Evolutionary conservation across 202 grass and related monocot genomes (phyloP), one percentile per base, ranked within the genome.

Genomic region (Sporobolus alterniflorus): DNA sequence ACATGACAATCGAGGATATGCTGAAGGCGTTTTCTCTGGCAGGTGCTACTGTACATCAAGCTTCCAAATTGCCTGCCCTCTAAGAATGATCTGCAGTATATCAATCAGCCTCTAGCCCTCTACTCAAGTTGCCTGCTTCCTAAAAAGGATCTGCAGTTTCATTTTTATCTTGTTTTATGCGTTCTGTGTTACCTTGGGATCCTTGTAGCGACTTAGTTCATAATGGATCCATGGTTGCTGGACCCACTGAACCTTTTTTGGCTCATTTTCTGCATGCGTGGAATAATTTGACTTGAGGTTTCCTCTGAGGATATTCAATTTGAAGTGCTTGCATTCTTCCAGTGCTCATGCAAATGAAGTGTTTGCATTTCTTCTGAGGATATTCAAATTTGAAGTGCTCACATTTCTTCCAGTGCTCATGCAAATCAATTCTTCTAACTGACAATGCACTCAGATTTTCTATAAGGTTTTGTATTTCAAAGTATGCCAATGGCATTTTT

Each of bases 121-220:
- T n/a, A n/a, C n/a, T n/a, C n/a, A n/a, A n/a, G n/a, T n/a, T n/a
- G n/a, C n/a, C n/a, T n/a, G n/a, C n/a, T n/a, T n/a, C n/a, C n/a
- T n/a, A n/a, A n/a, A n/a, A n/a, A n/a, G n/a, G n/a, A n/a, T n/a
- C n/a, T n/a, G n/a, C n/a, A n/a, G n/a, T 83, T 2, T 40, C 32
- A 25, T 17, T 61, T 17, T 67, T 33, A 17, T 9, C 0, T 70
- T 29, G 33, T 75, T 22, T 17, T 74, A 26, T 25, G 22, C 26
- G 24, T 75, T 7, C 36, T 64, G 28, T 75, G 54, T 74, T 70
- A 61, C 18, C 85, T 70, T 89, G 71, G 4, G 71, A 76, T 67
- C 75, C 55, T 85, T 89, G 77, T 81, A 89, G 82, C 59, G 57
- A 6, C 56, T 32, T 26, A 26, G 44, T 55, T 46, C 16, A 32